Conservation (phyloP, 768 basidiomycete genomes). For the Termitomyces sp. region DNA sequence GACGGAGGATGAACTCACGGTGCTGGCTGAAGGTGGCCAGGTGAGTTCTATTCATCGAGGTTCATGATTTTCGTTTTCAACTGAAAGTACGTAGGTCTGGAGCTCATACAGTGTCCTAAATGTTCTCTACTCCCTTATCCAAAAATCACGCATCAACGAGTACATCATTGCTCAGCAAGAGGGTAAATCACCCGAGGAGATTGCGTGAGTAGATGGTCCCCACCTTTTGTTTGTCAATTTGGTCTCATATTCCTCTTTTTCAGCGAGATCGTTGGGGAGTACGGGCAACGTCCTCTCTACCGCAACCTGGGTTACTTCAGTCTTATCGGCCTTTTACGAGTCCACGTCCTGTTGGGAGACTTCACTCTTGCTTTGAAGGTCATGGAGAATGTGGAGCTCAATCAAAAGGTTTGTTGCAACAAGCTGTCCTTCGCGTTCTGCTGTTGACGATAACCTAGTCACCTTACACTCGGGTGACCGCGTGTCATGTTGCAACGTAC, state of each 20-base stretch:
- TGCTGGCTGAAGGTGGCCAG: conserved; percentile 74
- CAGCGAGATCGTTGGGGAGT: conserved; percentile 88
- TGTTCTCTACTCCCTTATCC: conserved; percentile 96
- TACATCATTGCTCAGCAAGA: conserved; percentile 81
- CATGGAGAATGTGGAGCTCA: conserved; percentile 91
- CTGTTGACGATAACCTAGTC: conserved; percentile 42
- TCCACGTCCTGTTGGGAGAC: conserved; percentile 95
- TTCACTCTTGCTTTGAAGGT: conserved; percentile 93
- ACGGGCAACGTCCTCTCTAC: conserved; percentile 87
- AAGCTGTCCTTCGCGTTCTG: background rate
- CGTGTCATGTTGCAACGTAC: conserved; percentile 93
- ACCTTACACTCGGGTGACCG: conserved; percentile 91
- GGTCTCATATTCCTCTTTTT: background rate
- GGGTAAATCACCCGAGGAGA: conserved; percentile 80
- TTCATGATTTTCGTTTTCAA: background rate
- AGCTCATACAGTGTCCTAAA: conserved; percentile 98
- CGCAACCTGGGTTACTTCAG: conserved; percentile 97
- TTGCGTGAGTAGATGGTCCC: conserved; percentile 56
- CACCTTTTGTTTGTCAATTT: conserved; percentile 4
- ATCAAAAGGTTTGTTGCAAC: conserved; percentile 64
- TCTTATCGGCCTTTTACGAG: conserved; percentile 90
- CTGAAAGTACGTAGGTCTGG: conserved; percentile 67
- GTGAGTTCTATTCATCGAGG: conserved; percentile 33
- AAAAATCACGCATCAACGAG: conserved; percentile 95
- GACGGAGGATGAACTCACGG: conserved; percentile 82